These are phyloP conservation scores for Alternaria brassicicola DNA, from an alignment of 2,329 filamentous ascomycete genomes.

Conservation along the genomic window DNA sequence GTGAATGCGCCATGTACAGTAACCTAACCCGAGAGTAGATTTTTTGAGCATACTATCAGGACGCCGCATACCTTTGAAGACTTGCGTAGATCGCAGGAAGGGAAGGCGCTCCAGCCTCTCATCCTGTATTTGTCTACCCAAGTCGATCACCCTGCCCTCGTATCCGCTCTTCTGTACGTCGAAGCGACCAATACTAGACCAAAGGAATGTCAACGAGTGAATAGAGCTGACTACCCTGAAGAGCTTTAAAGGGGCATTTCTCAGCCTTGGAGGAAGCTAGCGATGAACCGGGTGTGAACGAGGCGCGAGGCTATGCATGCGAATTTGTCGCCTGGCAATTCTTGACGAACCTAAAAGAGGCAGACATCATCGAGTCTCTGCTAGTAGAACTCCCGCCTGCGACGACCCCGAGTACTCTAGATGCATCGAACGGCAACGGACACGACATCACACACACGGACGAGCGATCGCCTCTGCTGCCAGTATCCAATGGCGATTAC, in stretches of 20 bases:
- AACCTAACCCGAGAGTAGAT: constrained; percentile 38
- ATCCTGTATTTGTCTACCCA: constrained; percentile 68
- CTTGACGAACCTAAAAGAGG: constrained; percentile 71
- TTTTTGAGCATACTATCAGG: constrained; percentile 62
- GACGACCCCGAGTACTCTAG: constrained; percentile 19
- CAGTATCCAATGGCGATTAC: constrained; percentile 26
- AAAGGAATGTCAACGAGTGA: not conserved
- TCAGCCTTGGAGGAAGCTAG: constrained; percentile 62
- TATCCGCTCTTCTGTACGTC: constrained; percentile 74
- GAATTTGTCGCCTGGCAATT: constrained; percentile 85
- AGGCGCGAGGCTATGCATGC: constrained; percentile 73
- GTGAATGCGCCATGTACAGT: constrained; percentile 1
- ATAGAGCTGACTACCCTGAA: constrained; percentile 44
- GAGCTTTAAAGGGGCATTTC: constrained; percentile 78
- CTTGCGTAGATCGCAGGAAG: constrained; percentile 69
- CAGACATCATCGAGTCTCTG: constrained; percentile 75
- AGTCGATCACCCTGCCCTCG: constrained; percentile 71
- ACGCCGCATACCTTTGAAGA: constrained; percentile 76
- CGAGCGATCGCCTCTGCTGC: constrained; percentile 39
- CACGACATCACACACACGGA: constrained; percentile 5
- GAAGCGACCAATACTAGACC: not conserved
- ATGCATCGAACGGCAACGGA: constrained; percentile 24
- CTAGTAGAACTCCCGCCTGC: constrained; percentile 70
- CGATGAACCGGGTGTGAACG: constrained; percentile 67
- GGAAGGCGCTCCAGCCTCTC: constrained; percentile 62